These are phyloP conservation scores for Chaetoceros muelleri DNA, from an alignment of 108 stramenopile genomes.

Conservation along the genomic window DNA sequence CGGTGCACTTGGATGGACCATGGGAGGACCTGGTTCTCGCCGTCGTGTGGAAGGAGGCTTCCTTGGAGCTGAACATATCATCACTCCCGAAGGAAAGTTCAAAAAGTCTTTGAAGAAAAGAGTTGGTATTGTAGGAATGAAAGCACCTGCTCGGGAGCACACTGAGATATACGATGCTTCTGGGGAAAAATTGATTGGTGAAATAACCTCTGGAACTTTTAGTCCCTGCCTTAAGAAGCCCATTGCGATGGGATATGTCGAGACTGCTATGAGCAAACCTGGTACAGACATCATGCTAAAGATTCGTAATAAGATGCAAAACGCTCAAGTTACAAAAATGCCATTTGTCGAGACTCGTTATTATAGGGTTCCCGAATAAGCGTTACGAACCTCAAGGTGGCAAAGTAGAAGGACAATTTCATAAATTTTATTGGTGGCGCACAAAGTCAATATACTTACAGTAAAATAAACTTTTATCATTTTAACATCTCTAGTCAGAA, in stretches of 20 bases:
- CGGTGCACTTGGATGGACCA: conserved; percentile 90
- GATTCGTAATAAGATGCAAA: conserved; percentile 89
- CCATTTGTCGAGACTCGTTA: conserved; percentile 94
- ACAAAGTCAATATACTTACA: no score
- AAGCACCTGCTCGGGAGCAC: conserved; percentile 90
- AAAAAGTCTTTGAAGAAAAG: conserved; percentile 79
- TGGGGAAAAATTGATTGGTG: conserved; percentile 82
- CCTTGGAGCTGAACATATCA: conserved; percentile 85
- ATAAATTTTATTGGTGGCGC: no score
- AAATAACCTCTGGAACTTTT: conserved; percentile 92
- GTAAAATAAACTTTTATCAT: no score
- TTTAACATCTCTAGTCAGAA: no score
- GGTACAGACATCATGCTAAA: conserved; percentile 82
- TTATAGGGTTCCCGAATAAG: conserved; percentile 83
- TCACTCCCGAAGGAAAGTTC: conserved; percentile 88
- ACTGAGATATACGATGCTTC: conserved; percentile 86
- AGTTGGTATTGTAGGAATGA: conserved; percentile 94
- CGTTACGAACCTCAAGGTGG: no score
- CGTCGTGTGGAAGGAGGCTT: conserved; percentile 91
- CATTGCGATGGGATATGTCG: conserved; percentile 99
- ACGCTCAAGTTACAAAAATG: conserved; percentile 88
- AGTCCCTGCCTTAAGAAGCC: conserved; percentile 86
- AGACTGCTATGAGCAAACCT: conserved; percentile 52
- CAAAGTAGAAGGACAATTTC: no score
- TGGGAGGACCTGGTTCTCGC: conserved; percentile 82